These are phyloP conservation scores for Arctostaphylos glauca DNA, from an alignment of 148 eudicot species.

Conservation along the genomic window DNA sequence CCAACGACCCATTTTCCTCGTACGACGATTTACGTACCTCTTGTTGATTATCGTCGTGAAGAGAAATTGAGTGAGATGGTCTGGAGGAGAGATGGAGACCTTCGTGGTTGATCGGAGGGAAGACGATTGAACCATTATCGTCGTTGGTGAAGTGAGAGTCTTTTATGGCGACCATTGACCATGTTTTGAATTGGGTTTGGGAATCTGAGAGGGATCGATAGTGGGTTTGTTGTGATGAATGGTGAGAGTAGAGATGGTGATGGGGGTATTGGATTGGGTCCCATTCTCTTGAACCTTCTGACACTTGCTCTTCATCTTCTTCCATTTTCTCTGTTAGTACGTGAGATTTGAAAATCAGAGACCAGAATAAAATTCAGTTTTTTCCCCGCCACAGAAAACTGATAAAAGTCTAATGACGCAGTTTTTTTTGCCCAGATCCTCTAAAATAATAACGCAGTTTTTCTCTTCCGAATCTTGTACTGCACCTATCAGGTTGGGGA, in stretches of 20 bases:
- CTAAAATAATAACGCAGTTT: too few species aligned
- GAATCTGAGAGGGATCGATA: slow-evolving; percentile 19
- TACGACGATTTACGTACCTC: neutral
- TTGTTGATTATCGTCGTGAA: neutral
- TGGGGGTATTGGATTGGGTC: neutral
- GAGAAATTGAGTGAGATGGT: neutral
- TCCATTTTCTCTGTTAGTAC: slow-evolving; percentile 3
- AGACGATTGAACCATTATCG: slow-evolving; percentile 13
- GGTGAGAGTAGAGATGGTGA: neutral
- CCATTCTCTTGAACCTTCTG: neutral
- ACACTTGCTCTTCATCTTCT: neutral
- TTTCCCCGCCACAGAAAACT: neutral
- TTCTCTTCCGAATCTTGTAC: too few species aligned
- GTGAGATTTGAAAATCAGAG: neutral
- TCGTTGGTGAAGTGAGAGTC: slow-evolving; percentile 1
- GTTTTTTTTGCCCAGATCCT: neutral
- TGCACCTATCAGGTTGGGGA: too few species aligned
- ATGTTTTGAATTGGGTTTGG: neutral
- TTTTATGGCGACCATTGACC: neutral
- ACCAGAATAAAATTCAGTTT: neutral
- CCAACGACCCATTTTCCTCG: neutral
- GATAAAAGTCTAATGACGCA: neutral
- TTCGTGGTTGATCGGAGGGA: slow-evolving; percentile 52
- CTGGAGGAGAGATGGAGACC: slow-evolving; percentile 28
- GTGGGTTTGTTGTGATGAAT: neutral